Conservation (phyloP, 441 rosid species). For the Pelargonium fulgidum region DNA sequence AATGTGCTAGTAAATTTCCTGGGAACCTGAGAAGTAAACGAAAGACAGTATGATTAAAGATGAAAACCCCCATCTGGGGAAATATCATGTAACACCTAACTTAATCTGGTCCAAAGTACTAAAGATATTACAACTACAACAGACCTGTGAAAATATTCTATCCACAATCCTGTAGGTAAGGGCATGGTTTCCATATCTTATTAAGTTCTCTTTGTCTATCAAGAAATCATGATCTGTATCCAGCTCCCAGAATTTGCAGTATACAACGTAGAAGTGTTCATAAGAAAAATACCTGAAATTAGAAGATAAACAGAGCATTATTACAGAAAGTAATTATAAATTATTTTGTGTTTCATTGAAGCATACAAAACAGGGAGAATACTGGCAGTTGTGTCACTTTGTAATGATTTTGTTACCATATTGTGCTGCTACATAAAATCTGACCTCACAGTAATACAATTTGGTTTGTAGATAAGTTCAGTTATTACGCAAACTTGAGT, state of each 20-base stretch:
- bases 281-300: conserved; percentile 77
- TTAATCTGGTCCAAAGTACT: not conserved
- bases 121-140: conserved; percentile 15
- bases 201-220: conserved; percentile 95
- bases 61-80: not conserved
- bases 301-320: not conserved
- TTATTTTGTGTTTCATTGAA: too few species aligned
- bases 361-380: not conserved
- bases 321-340: too few species aligned
- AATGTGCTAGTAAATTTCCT: conserved; percentile 81
- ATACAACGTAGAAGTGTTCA: conserved; percentile 94
- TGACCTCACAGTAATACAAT: not conserved
- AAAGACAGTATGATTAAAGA: conserved; percentile 6
- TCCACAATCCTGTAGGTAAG: conserved; percentile 97
- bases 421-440: too few species aligned
- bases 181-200: conserved; percentile 97
- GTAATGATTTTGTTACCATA: not conserved
- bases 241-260: conserved; percentile 99
- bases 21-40: conserved; percentile 46
- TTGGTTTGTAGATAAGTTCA: not conserved
- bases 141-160: conserved; percentile 96
- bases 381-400: not conserved
- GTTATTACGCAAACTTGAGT: not conserved
- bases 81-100: not conserved
- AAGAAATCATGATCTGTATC: conserved; percentile 95